phyloP scores from a whole-genome alignment of 2,329 filamentous ascomycete species.

The Cytospora mali region DNA sequence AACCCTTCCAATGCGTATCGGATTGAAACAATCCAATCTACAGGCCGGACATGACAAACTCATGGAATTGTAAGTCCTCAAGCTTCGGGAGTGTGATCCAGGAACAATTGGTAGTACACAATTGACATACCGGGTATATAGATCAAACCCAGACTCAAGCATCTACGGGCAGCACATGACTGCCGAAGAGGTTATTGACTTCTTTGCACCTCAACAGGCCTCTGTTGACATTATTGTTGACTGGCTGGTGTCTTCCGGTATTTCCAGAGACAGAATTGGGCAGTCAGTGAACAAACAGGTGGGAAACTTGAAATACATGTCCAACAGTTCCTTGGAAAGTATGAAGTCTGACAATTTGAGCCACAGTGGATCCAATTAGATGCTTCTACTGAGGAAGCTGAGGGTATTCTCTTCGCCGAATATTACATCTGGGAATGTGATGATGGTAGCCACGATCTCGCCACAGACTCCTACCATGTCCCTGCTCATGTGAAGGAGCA shows the following conservation, averaged over 20 bases:
- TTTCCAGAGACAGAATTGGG: constrained; percentile 29
- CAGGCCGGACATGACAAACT: constrained; percentile 37
- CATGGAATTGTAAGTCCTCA: neutral
- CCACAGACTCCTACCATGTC: constrained; percentile 49
- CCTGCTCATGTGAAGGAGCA: constrained; percentile 49
- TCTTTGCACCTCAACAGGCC: constrained; percentile 41
- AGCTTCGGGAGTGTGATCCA: neutral
- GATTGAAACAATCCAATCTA: constrained; percentile 37
- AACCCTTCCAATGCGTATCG: constrained; percentile 39
- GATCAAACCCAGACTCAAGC: constrained; percentile 39
- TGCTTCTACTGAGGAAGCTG: constrained; percentile 41
- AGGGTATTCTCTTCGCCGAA: constrained; percentile 43
- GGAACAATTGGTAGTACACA: neutral
- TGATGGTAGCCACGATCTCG: constrained; percentile 41
- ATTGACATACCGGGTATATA: constrained; percentile 20
- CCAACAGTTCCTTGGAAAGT: neutral
- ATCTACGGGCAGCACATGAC: constrained; percentile 47
- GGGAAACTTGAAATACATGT: neutral
- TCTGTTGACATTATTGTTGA: constrained; percentile 40
- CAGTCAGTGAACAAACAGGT: constrained; percentile 32
- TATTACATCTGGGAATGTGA: constrained; percentile 46
- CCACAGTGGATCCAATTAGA: constrained; percentile 48
- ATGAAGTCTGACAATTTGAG: neutral
- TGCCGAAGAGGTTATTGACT: constrained; percentile 40
- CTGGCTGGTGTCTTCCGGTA: constrained; percentile 39